phyloP scores from a whole-genome alignment of 2,329 filamentous ascomycete species.

The Pseudocercospora cruenta region DNA sequence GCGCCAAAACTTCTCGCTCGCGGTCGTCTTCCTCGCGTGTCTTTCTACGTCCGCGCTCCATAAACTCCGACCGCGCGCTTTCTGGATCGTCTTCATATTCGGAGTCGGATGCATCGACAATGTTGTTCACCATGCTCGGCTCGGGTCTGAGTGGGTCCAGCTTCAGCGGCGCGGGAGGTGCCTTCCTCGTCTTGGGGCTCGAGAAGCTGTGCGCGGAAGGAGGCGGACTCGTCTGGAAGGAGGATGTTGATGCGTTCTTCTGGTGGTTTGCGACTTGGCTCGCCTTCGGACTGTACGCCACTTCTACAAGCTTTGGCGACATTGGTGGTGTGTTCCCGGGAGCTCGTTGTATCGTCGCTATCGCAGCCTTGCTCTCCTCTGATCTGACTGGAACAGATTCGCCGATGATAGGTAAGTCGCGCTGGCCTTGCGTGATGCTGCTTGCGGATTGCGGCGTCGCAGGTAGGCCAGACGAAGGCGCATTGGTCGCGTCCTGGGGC shows the following conservation, averaged over 20 bases:
- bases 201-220: conserved; percentile 23
- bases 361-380: conserved; percentile 18
- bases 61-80: conserved; percentile 36
- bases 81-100: conserved; percentile 79
- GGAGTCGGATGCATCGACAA: conserved; percentile 70
- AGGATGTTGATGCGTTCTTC: conserved; percentile 20
- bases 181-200: conserved; percentile 63
- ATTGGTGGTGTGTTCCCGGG: conserved; percentile 30
- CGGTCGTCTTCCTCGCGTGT: conserved; percentile 87
- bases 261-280: conserved; percentile 12
- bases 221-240: conserved; percentile 24
- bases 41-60: conserved; percentile 71
- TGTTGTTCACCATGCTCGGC: conserved; percentile 35
- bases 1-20: conserved; percentile 70
- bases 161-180: conserved; percentile 82
- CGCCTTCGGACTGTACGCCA: conserved; percentile 18
- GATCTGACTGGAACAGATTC: conserved; percentile 20
- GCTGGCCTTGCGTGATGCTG: conserved; percentile 20
- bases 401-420: background rate
- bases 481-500: conserved; percentile 31
- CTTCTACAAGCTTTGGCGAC: conserved; percentile 27
- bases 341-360: conserved; percentile 18
- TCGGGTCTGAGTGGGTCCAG: conserved; percentile 46
- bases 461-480: conserved; percentile 24
- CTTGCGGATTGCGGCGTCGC: conserved; percentile 30